These are phyloP conservation scores for Amyloporia xantha DNA, from an alignment of 768 basidiomycete genomes.

Conservation along the genomic window DNA sequence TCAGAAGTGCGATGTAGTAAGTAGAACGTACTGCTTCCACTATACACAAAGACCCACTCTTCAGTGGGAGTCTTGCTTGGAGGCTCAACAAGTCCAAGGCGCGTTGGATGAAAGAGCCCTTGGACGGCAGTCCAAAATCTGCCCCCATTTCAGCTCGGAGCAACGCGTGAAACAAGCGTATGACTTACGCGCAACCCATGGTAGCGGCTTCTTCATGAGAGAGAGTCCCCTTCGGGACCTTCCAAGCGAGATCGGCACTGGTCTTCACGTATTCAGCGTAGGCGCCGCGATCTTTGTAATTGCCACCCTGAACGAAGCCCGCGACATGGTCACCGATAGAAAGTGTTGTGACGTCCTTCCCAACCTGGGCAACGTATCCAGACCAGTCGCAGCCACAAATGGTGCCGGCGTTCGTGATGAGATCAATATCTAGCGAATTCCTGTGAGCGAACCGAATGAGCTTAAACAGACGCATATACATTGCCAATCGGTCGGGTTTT, in stretches of 20 bases:
- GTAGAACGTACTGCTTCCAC: slow-evolving; percentile 12
- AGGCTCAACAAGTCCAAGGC: slow-evolving; percentile 15
- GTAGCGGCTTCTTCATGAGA: slow-evolving; percentile 16
- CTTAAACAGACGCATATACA: slow-evolving; percentile 5
- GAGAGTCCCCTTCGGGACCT: slow-evolving; percentile 15
- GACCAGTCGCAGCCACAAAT: slow-evolving; percentile 24
- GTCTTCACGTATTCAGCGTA: slow-evolving; percentile 24
- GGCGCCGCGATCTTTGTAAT: slow-evolving; percentile 17
- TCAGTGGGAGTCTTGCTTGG: slow-evolving; percentile 7
- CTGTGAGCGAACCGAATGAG: no score
- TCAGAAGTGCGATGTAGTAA: not conserved
- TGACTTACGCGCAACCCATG: slow-evolving; percentile 15
- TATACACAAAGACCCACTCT: slow-evolving; percentile 17
- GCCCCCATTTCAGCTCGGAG: not conserved
- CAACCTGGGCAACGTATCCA: slow-evolving; percentile 20
- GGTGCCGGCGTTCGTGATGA: slow-evolving; percentile 8
- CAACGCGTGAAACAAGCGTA: not conserved
- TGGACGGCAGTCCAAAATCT: slow-evolving; percentile 17
- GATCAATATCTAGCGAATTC: slow-evolving; percentile 5
- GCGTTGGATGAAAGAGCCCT: slow-evolving; percentile 13
- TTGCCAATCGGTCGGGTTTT: slow-evolving; percentile 23
- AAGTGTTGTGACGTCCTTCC: slow-evolving; percentile 9
- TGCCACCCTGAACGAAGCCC: slow-evolving; percentile 21
- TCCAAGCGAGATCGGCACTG: slow-evolving; percentile 18
- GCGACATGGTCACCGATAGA: slow-evolving; percentile 23